Evolutionary conservation across 257 asterid genomes (phyloP).

Genomic region (Solanum chmielewskii): DNA sequence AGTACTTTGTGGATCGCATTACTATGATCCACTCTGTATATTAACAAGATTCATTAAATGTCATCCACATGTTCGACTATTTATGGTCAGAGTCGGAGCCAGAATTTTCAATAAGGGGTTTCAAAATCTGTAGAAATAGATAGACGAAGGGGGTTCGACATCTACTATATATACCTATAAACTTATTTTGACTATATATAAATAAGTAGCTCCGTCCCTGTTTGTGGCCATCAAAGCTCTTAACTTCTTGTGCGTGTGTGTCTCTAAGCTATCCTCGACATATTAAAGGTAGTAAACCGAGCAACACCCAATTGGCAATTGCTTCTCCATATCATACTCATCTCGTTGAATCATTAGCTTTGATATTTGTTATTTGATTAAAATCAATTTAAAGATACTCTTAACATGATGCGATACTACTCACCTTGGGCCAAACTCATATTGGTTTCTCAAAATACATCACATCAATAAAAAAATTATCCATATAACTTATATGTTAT

Average conservation of each 20-base stretch:
- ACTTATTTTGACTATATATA: no score
- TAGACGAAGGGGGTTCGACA: no score
- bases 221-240: no score
- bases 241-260: background rate
- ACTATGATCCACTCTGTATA: background rate
- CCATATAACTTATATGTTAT: background rate
- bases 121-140: no score
- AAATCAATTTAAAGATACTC: background rate
- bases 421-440: background rate
- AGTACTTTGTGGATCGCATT: no score
- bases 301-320: background rate
- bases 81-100: rapidly evolving
- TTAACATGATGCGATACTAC: background rate
- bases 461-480: background rate
- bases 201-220: no score
- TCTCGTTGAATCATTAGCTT: background rate
- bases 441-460: background rate
- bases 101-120: no score
- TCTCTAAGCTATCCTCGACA: background rate
- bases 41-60: background rate
- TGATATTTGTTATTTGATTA: background rate
- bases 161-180: no score
- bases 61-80: background rate
- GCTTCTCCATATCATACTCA: background rate
- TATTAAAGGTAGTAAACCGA: background rate